Percentiles rank a stretch among this genome's conserved stretches.
phyloP scores from a whole-genome alignment of 2,329 filamentous ascomycete genomes.

The Diaporthe sp. region DNA sequence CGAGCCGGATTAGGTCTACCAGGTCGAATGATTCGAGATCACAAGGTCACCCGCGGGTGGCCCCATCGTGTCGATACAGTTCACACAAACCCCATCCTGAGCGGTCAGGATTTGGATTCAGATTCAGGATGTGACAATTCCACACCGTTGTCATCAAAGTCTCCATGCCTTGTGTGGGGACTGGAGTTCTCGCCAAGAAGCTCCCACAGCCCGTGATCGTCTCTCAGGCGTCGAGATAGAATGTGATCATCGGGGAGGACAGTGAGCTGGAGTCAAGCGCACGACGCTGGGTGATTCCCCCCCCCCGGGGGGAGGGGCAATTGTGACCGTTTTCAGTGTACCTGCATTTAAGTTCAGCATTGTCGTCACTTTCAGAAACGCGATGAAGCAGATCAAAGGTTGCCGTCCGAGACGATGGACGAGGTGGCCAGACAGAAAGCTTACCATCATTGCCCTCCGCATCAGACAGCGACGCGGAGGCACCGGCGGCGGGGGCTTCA shows the following conservation, averaged over 20 bases:
- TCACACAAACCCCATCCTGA: conserved; percentile 12
- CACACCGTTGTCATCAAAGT: conserved; percentile 24
- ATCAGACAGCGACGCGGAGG: background rate
- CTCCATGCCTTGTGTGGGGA: conserved; percentile 13
- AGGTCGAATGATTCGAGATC: conserved; percentile 37
- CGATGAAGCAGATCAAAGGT: background rate
- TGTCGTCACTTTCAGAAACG: background rate
- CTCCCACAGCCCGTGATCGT: conserved; percentile 12
- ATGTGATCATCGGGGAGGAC: background rate
- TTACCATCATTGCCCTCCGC: background rate
- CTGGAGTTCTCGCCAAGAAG: conserved; percentile 25
- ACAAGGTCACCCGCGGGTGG: conserved; percentile 30
- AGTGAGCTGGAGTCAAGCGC: conserved; percentile 7
- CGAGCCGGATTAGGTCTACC: conserved; percentile 31
- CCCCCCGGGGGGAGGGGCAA: background rate
- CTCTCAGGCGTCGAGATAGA: conserved; percentile 14
- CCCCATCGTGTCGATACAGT: conserved; percentile 18
- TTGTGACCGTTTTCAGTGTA: background rate
- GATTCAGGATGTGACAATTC: conserved; percentile 28
- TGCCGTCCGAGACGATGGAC: background rate
- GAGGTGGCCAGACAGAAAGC: background rate
- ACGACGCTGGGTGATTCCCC: conserved; percentile 8
- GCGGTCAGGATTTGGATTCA: conserved; percentile 28
- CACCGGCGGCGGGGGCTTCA: conserved; percentile 15
- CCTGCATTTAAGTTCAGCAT: conserved; percentile 1